Evolutionary conservation across 2,329 filamentous ascomycete genomes (phyloP).

Genomic region (Albifimbria verrucaria): DNA sequence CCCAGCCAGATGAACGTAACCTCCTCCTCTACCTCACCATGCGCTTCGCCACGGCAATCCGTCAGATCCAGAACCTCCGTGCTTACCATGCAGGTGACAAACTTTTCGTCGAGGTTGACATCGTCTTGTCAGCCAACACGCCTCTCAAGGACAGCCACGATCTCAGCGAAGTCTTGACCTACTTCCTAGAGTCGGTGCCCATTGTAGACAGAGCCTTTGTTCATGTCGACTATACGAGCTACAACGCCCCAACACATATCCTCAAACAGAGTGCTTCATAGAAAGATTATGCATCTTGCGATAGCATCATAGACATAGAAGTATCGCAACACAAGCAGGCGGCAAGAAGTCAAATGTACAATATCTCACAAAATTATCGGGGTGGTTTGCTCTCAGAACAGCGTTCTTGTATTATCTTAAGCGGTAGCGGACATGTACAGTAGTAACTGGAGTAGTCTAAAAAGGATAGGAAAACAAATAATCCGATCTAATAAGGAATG

Average conservation of each 20-base stretch:
- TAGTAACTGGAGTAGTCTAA: too few relatives aligned
- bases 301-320: background rate
- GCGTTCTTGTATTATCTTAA: too few relatives aligned
- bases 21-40: conserved; percentile 87
- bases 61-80: conserved; percentile 78
- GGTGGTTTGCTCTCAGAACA: too few relatives aligned
- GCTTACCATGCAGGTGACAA: conserved; percentile 86
- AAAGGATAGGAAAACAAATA: background rate
- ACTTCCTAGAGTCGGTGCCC: conserved; percentile 80
- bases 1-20: conserved; percentile 77
- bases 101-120: conserved; percentile 77
- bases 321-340: background rate
- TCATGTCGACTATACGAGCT: conserved; percentile 62
- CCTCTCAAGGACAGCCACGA: conserved; percentile 79
- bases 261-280: conserved; percentile 25
- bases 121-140: conserved; percentile 75
- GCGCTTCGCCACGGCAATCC: conserved; percentile 86
- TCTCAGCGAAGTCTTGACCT: conserved; percentile 71
- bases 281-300: background rate
- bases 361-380: too few relatives aligned
- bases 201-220: conserved; percentile 73
- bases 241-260: conserved; percentile 61
- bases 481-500: conserved; percentile 72
- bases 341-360: background rate
- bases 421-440: too few relatives aligned